Conservation (phyloP, 768 basidiomycete genomes). For the Kwoniella heveanensis region DNA sequence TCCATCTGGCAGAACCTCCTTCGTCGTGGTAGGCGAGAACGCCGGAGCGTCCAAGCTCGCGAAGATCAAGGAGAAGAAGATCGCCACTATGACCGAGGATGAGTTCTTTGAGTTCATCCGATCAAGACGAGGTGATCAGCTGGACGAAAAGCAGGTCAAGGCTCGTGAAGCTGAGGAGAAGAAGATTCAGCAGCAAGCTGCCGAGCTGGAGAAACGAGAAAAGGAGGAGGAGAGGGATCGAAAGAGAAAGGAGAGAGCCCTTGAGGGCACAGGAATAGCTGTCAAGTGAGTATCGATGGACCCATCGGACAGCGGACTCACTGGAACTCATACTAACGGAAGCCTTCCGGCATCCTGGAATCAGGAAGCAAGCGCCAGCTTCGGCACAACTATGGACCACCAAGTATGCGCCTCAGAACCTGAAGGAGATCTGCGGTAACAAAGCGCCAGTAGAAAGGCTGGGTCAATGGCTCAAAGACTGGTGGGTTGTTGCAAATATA, state of each 20-base stretch:
- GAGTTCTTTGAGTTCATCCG: conserved; percentile 80
- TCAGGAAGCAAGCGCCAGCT: conserved; percentile 52
- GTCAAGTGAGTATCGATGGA: conserved; percentile 44
- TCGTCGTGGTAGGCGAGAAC: conserved; percentile 81
- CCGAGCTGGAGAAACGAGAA: conserved; percentile 63
- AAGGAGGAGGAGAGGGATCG: conserved; percentile 59
- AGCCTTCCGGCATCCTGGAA: background rate
- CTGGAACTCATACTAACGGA: background rate
- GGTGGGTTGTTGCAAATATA: conserved; percentile 61
- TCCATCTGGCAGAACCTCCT: conserved; percentile 87
- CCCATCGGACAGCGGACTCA: background rate
- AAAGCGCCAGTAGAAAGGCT: conserved; percentile 88
- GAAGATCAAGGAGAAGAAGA: conserved; percentile 76
- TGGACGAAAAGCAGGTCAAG: conserved; percentile 80
- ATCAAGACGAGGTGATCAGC: conserved; percentile 63
- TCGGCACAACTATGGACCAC: conserved; percentile 83
- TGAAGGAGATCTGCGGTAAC: conserved; percentile 95
- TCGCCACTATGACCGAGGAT: conserved; percentile 81
- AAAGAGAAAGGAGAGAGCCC: conserved; percentile 48
- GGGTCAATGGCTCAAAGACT: conserved; percentile 80
- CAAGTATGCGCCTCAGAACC: conserved; percentile 81
- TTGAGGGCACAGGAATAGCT: conserved; percentile 44
- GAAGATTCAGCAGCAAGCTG: conserved; percentile 64
- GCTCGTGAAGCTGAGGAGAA: conserved; percentile 67
- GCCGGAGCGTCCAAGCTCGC: conserved; percentile 88